A percentile compares a stretch with the other conserved stretches of the same genome.
These are phyloP conservation scores for Coniochaeta hoffmannii DNA, from an alignment of 2,329 filamentous ascomycete genomes.

Conservation along the genomic window DNA sequence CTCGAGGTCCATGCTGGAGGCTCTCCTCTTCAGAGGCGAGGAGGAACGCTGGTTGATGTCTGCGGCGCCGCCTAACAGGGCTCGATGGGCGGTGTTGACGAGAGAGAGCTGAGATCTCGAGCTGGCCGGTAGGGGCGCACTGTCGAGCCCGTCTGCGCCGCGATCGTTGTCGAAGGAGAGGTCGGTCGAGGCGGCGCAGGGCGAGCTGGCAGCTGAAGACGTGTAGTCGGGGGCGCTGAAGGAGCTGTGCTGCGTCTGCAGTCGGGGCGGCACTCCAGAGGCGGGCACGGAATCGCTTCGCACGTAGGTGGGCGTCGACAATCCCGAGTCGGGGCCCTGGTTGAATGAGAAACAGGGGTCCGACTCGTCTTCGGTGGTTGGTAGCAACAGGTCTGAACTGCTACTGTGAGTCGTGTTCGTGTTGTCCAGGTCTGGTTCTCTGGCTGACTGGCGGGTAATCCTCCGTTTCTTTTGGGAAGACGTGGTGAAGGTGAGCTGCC, in stretches of 20 bases:
- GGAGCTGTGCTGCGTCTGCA: conserved; percentile 36
- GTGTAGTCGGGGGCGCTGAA: conserved; percentile 40
- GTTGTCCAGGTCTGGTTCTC: conserved; percentile 28
- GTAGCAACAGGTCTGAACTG: conserved; percentile 36
- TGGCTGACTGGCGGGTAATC: conserved; percentile 43
- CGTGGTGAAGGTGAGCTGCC: conserved; percentile 65
- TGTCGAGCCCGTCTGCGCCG: conserved; percentile 36
- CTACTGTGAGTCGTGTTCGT: conserved; percentile 18
- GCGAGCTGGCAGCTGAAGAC: conserved; percentile 50
- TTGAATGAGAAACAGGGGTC: conserved; percentile 43
- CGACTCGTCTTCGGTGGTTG: conserved; percentile 45
- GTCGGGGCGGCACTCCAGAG: conserved; percentile 43
- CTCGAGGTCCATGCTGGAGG: conserved; percentile 54
- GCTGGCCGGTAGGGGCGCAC: conserved; percentile 22
- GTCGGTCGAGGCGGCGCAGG: conserved; percentile 49
- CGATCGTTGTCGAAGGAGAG: conserved; percentile 50
- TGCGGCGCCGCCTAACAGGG: conserved; percentile 53
- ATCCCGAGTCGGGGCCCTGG: conserved; percentile 24
- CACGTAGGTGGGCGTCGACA: conserved; percentile 31
- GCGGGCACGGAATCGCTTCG: conserved; percentile 36
- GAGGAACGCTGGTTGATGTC: conserved; percentile 54
- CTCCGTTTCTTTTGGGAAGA: conserved; percentile 69
- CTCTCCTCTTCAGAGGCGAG: conserved; percentile 56
- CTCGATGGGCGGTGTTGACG: conserved; percentile 39
- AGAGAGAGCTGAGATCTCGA: conserved; percentile 37